These are phyloP conservation scores for Camellia japonica DNA, from an alignment of 148 eudicot species.

Conservation along the genomic window DNA sequence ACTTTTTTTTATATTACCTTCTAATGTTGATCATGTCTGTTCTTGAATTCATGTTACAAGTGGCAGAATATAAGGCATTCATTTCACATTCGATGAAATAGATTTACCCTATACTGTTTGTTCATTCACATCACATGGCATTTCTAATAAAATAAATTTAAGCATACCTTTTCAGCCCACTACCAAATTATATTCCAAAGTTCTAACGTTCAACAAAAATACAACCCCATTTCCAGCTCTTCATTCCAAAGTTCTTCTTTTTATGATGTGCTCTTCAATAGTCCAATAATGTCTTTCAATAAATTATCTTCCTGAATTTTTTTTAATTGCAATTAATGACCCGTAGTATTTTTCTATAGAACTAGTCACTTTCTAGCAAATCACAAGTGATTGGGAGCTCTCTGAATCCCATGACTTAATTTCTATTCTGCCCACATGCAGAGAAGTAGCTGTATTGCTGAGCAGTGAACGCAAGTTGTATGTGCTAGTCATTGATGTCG, in stretches of 20 bases:
- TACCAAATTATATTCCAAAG: not conserved
- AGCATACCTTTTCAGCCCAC: not conserved
- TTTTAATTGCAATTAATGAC: not conserved
- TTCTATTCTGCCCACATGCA: constrained; percentile 24
- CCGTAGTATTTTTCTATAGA: not conserved
- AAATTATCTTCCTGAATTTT: not conserved
- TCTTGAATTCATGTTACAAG: not conserved
- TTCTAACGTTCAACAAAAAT: not conserved
- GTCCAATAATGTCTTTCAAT: not conserved
- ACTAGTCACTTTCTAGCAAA: not conserved
- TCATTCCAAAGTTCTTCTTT: not conserved
- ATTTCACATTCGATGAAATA: not conserved
- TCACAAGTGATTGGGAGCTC: not conserved
- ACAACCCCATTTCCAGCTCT: not conserved
- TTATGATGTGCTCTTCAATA: not conserved
- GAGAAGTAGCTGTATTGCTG: constrained; percentile 53
- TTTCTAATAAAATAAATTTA: not conserved
- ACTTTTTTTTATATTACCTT: not conserved
- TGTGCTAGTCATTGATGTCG: constrained; percentile 33
- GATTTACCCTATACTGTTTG: too few relatives aligned
- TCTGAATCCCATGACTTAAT: constrained; percentile 7
- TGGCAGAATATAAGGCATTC: constrained; percentile 4
- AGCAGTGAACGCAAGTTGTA: constrained; percentile 65
- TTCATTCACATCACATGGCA: too few relatives aligned
- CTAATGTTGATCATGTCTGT: not conserved